Evolutionary conservation across 2,329 filamentous ascomycete species (phyloP).

Genomic region (Arthrobotrys conoides): DNA sequence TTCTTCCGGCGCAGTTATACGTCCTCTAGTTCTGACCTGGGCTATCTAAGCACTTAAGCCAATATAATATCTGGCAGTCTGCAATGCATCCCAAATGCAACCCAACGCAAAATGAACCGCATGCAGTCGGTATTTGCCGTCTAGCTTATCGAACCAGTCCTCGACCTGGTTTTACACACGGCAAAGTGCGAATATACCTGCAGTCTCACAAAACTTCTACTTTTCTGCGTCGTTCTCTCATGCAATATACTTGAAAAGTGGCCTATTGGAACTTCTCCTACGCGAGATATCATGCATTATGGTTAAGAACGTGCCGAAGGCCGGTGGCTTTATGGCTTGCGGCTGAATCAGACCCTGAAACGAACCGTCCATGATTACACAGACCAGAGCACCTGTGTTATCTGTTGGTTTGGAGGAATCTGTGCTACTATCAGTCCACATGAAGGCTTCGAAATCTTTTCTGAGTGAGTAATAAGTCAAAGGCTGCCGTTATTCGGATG

Average conservation of each 20-base stretch:
- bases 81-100: constrained; percentile 10
- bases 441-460: background rate
- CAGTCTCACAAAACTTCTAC: constrained; percentile 15
- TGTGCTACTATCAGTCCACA: background rate
- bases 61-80: too few relatives aligned
- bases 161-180: background rate
- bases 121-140: background rate
- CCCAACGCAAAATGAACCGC: constrained; percentile 1
- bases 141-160: background rate
- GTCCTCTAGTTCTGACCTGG: background rate
- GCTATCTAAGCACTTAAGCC: too few relatives aligned
- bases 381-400: background rate
- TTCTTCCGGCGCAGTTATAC: background rate
- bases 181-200: background rate
- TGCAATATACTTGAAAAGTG: constrained; percentile 9
- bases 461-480: background rate
- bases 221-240: background rate
- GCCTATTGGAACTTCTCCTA: constrained; percentile 36
- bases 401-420: background rate
- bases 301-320: constrained; percentile 21
- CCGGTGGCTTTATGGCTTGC: constrained; percentile 35
- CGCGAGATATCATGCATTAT: constrained; percentile 16
- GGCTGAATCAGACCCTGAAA: constrained; percentile 36
- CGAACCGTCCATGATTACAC: constrained; percentile 16
- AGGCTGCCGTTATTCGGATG: background rate